phyloP scores from a whole-genome alignment of 495 filamentous ascomycete genomes.

The Endocarpon pusillum region DNA sequence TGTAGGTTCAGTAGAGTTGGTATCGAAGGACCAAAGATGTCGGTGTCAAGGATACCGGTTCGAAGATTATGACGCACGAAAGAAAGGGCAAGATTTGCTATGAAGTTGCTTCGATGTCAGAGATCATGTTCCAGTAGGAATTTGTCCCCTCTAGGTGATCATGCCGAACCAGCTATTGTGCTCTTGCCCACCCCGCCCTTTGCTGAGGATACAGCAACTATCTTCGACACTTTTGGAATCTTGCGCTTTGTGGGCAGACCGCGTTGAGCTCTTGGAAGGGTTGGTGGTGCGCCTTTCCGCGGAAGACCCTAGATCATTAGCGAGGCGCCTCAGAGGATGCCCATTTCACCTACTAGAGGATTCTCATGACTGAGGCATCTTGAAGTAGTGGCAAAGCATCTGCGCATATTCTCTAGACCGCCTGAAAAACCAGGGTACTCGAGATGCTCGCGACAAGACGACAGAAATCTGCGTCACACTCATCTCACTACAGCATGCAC shows the following conservation, averaged over 20 bases:
- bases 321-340: background rate
- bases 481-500: too few relatives aligned
- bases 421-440: too few relatives aligned
- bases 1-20: slow-evolving; percentile 74
- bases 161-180: slow-evolving; percentile 59
- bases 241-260: slow-evolving; percentile 65
- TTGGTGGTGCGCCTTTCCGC: slow-evolving; percentile 49
- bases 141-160: too few relatives aligned
- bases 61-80: slow-evolving; percentile 65
- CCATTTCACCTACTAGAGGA: background rate
- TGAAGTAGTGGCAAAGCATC: slow-evolving; percentile 1
- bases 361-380: slow-evolving; percentile 1
- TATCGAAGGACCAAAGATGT: slow-evolving; percentile 92
- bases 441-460: too few relatives aligned
- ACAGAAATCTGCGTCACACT: too few relatives aligned
- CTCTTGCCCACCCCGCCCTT: slow-evolving; percentile 96
- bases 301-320: background rate
- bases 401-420: too few relatives aligned
- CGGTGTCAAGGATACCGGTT: slow-evolving; percentile 79
- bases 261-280: slow-evolving; percentile 64
- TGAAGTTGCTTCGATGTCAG: slow-evolving; percentile 3
- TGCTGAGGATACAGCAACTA: slow-evolving; percentile 83
- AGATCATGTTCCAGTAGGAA: too few relatives aligned
- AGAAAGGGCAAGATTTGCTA: slow-evolving; percentile 74
- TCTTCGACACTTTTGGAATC: slow-evolving; percentile 68